Evolutionary conservation across 176 grass and related monocot genomes (phyloP).

Genomic region (Bolboschoenus planiculmis): DNA sequence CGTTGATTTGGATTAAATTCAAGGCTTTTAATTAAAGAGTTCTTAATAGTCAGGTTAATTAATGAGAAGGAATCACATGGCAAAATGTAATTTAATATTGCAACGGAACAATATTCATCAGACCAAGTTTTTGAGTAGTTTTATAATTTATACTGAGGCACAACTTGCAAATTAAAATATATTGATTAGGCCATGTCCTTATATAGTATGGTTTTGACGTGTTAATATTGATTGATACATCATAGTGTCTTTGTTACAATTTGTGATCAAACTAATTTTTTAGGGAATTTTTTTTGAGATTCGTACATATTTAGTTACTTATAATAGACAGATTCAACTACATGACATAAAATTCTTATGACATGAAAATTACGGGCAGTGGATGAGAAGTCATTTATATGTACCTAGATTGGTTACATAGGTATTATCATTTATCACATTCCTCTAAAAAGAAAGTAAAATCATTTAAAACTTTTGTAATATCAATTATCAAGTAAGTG

Average conservation of each 20-base stretch:
- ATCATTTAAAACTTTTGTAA: no score
- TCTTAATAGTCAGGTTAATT: not conserved
- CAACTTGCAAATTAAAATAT: not conserved
- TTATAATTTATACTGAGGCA: not conserved
- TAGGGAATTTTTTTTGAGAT: no score
- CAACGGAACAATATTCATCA: not conserved
- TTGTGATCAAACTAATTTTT: not conserved
- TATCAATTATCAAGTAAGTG: not conserved
- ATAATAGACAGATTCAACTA: no score
- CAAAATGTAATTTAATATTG: not conserved
- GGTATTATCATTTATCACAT: not conserved
- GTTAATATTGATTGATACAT: not conserved
- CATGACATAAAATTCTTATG: no score
- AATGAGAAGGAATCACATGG: slow-evolving; percentile 5
- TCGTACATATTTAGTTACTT: no score
- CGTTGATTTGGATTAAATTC: not conserved
- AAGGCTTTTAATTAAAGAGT: not conserved
- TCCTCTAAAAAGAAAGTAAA: not conserved
- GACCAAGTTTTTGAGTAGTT: not conserved
- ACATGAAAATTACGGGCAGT: no score
- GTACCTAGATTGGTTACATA: not conserved
- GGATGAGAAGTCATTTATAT: no score
- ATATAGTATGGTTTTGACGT: not conserved
- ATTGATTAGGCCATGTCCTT: not conserved
- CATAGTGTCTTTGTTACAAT: not conserved